phyloP scores from a whole-genome alignment of 306 rosid species.

The Hippophae gyantsensis region DNA sequence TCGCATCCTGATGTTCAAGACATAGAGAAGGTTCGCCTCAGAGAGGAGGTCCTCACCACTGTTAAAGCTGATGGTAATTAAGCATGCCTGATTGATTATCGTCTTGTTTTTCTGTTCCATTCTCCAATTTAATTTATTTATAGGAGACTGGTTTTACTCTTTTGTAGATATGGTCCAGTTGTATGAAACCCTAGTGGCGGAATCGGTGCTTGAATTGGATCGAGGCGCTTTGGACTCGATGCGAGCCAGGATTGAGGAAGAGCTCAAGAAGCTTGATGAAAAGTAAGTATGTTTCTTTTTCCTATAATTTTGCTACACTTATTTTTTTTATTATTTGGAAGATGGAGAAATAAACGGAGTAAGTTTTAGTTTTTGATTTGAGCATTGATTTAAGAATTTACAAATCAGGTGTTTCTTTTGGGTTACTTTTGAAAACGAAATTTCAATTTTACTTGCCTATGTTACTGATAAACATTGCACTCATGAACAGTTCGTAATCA shows the following conservation, averaged over 20 bases:
- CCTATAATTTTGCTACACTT: not conserved
- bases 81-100: not conserved
- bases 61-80: constrained; percentile 66
- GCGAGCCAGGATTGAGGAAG: constrained; percentile 68
- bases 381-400: too few species aligned
- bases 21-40: constrained; percentile 74
- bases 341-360: not conserved
- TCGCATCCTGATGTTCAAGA: constrained; percentile 69
- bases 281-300: constrained; percentile 41
- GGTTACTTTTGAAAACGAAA: too few species aligned
- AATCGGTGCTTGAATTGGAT: constrained; percentile 59
- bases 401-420: too few species aligned
- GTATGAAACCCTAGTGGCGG: constrained; percentile 70
- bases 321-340: not conserved
- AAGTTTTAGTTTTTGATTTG: not conserved
- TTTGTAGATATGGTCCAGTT: constrained; percentile 68
- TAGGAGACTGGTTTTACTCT: not conserved
- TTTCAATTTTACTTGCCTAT: too few species aligned
- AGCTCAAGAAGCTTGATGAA: constrained; percentile 73
- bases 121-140: not conserved
- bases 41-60: constrained; percentile 62
- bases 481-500: too few species aligned
- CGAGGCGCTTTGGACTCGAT: constrained; percentile 54
- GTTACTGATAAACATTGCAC: too few species aligned
- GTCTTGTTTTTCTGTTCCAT: not conserved